Evolutionary conservation across 2,329 filamentous ascomycete genomes (phyloP).

Genomic region (Botrytis byssoidea): DNA sequence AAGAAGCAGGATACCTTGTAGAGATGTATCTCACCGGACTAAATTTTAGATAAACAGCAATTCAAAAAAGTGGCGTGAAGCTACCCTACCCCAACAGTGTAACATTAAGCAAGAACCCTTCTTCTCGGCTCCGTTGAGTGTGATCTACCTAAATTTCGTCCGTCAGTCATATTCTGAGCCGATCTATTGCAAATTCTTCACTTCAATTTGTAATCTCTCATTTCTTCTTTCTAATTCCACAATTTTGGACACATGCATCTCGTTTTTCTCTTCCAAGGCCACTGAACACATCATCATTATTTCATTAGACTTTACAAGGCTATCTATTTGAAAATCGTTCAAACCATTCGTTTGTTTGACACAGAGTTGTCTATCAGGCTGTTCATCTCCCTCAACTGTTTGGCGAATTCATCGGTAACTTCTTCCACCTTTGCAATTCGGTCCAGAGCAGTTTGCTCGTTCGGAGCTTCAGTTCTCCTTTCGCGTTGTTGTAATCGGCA

Average conservation of each 20-base stretch:
- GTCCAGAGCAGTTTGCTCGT: neutral
- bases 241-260: neutral
- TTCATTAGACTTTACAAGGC: neutral
- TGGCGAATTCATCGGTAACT: neutral
- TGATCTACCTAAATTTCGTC: too few relatives aligned
- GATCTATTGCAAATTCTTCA: neutral
- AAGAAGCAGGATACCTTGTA: too few relatives aligned
- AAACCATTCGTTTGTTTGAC: neutral
- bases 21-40: too few relatives aligned
- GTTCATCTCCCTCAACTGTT: neutral
- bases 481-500: too few relatives aligned
- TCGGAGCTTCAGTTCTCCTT: rapidly evolving
- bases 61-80: too few relatives aligned
- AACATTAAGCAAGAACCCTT: too few relatives aligned
- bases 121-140: too few relatives aligned
- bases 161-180: too few relatives aligned
- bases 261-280: neutral
- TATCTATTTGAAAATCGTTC: neutral
- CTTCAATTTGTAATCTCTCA: neutral
- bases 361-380: neutral
- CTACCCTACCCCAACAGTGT: too few relatives aligned
- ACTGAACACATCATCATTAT: neutral
- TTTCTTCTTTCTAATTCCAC: neutral
- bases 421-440: neutral
- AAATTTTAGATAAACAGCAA: too few relatives aligned